A percentile compares a stretch with the other conserved stretches of the same genome.
phyloP scores from a whole-genome alignment of 192 early-diverging fungal genomes.

The Podila verticillata region DNA sequence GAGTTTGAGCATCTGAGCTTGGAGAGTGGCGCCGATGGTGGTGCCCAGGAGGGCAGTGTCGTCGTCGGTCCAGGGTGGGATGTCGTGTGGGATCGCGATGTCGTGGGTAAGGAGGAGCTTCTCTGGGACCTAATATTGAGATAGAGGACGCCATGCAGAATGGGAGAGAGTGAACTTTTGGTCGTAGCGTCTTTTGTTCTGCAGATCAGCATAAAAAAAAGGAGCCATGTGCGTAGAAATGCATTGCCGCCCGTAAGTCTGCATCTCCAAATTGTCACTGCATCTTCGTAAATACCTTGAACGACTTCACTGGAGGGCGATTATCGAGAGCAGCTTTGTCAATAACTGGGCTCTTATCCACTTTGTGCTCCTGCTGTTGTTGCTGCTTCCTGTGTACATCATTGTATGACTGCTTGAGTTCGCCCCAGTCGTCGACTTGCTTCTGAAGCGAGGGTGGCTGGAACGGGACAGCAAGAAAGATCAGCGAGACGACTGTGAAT shows the following conservation, averaged over 20 bases:
- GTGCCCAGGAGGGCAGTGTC: conserved; percentile 48
- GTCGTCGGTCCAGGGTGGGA: conserved; percentile 53
- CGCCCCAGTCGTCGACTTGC: neutral
- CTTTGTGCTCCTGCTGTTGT: conserved; percentile 12
- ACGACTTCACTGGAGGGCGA: conserved; percentile 11
- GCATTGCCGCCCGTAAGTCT: too few relatives aligned
- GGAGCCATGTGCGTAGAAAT: too few relatives aligned
- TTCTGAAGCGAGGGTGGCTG: neutral
- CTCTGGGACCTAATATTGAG: conserved; percentile 19
- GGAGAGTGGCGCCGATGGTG: conserved; percentile 37
- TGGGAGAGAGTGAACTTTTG: neutral
- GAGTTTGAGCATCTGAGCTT: conserved; percentile 20
- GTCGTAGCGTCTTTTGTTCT: neutral
- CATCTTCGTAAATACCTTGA: too few relatives aligned
- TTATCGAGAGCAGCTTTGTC: neutral
- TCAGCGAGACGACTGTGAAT: conserved; percentile 5
- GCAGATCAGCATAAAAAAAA: too few relatives aligned
- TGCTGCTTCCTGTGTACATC: conserved; percentile 6
- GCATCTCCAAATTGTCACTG: too few relatives aligned
- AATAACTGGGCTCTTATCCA: neutral
- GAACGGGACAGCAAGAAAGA: conserved; percentile 6
- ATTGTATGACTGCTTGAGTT: neutral
- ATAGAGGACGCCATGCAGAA: neutral
- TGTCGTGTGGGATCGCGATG: conserved; percentile 53
- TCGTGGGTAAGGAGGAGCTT: conserved; percentile 44